Conservation (phyloP, 345 rosid genomes). For the Chamaenerion angustifolium region DNA sequence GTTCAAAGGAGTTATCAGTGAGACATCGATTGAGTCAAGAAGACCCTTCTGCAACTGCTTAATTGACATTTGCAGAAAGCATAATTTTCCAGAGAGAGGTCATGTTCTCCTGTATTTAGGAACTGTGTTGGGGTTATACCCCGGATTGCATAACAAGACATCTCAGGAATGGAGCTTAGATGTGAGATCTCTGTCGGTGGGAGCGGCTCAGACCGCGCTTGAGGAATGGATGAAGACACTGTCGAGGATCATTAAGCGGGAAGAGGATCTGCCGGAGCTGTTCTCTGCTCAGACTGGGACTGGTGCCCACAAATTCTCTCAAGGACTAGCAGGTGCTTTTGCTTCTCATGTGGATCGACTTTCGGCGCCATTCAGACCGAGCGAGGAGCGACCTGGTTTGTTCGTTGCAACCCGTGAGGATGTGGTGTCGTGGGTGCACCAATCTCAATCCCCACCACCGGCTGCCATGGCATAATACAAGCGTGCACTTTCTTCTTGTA, state of each 20-base stretch:
- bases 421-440: constrained; percentile 46
- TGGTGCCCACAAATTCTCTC: constrained; percentile 74
- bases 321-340: constrained; percentile 62
- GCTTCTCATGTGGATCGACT: constrained; percentile 52
- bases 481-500: too few species aligned
- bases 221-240: constrained; percentile 85
- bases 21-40: constrained; percentile 52
- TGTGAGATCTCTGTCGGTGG: constrained; percentile 67
- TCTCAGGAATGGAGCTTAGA: constrained; percentile 68
- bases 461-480: constrained; percentile 9
- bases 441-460: constrained; percentile 30
- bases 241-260: constrained; percentile 36
- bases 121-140: constrained; percentile 60
- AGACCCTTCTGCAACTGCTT: constrained; percentile 86
- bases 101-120: constrained; percentile 86
- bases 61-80: constrained; percentile 63
- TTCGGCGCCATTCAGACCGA: constrained; percentile 58
- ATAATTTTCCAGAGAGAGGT: constrained; percentile 41
- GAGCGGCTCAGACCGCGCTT: constrained; percentile 79
- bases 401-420: constrained; percentile 79
- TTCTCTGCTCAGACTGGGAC: constrained; percentile 71
- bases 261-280: constrained; percentile 57
- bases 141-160: constrained; percentile 61
- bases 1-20: constrained; percentile 41
- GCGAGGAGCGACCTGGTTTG: constrained; percentile 45